Evolutionary conservation across 1,139 yeast species (phyloP), one percentile per base, ranked within the genome.

Genomic region (Magnusiomyces clavatus): DNA sequence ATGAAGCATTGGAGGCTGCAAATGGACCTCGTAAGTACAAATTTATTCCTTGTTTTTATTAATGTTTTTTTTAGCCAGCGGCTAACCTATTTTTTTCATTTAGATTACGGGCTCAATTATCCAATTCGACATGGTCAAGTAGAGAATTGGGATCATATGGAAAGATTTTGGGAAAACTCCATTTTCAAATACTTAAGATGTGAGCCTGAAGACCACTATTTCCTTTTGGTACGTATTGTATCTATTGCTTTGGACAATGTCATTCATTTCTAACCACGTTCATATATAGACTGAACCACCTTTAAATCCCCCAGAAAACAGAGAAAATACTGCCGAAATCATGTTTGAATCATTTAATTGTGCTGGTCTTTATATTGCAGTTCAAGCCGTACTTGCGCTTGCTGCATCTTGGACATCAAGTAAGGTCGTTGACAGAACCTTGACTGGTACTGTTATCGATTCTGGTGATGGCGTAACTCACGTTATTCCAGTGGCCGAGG

Each of bases 111-210:
- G 45, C 75, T 94, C 57, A 81, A 82, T 57, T 92, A 92, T 64
- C 99, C 99, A 16, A 88, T 92, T 58, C 85, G 87, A 68, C 98
- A 92, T 65, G 99, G 99, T 20, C 98, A 92, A 72, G 84, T 92
- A 59, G 98, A 92, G 69, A 89, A 92, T 68, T 92, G 99, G 99
- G 98, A 94, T 72, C 97, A 92, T 67, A 92, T 92, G 99, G 99
- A 92, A 70, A 78, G 98, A 66, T 90, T 89, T 70, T 92, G 99
- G 99, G 97, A 92, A 67, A 86, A 86, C 64, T 87, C 96, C 45
- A 90, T 92, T 64, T 92, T 92, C 75, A 90, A 92, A 71, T 92
- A 92, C 68, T 77, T 92, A 63, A 81, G 97, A 69, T 89, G 97
- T 68, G 98, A 92, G 70, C 99, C 99, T 6, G 99, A 92, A 69